Evolutionary conservation across 495 filamentous ascomycete species (phyloP).

Genomic region (Oleoguttula mirabilis): DNA sequence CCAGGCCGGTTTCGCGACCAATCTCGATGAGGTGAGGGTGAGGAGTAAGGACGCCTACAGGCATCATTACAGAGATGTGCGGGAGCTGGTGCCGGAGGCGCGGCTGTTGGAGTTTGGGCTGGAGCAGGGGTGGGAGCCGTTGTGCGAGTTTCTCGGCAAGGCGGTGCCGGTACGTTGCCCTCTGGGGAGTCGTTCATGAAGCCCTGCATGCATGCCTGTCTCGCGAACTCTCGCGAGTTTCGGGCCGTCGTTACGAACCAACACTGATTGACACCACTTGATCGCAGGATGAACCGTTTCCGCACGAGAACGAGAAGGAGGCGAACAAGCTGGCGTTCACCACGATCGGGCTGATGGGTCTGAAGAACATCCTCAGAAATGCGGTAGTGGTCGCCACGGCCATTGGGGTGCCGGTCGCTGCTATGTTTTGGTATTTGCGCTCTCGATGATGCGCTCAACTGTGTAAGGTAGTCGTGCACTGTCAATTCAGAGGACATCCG

Average conservation of each 20-base stretch:
- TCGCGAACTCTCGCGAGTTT: too few species aligned
- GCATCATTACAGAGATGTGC: constrained; percentile 7
- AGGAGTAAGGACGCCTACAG: constrained; percentile 1
- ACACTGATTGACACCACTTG: too few species aligned
- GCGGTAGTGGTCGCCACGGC: neutral
- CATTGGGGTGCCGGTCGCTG: neutral
- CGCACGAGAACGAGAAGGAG: constrained; percentile 12
- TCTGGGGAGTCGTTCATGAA: too few species aligned
- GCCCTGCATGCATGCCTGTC: too few species aligned
- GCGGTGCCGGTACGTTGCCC: too few species aligned
- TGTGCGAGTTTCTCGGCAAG: constrained; percentile 16
- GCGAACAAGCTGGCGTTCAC: neutral
- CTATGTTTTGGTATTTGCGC: too few species aligned
- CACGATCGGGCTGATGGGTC: neutral
- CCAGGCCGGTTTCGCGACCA: neutral
- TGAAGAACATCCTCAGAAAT: constrained; percentile 6
- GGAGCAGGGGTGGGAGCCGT: constrained; percentile 14
- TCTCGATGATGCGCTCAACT: too few species aligned
- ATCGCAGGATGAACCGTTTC: constrained; percentile 17
- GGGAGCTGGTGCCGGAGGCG: constrained; percentile 5
- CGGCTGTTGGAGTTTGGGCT: constrained; percentile 11
- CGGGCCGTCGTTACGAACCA: too few species aligned
- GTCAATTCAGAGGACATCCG: too few species aligned
- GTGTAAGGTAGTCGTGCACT: too few species aligned
- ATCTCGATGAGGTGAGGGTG: neutral